Evolutionary conservation across 2,329 filamentous ascomycete species (phyloP), one percentile per base, ranked within the genome.

Genomic region (Fusarium protoensiforme): DNA sequence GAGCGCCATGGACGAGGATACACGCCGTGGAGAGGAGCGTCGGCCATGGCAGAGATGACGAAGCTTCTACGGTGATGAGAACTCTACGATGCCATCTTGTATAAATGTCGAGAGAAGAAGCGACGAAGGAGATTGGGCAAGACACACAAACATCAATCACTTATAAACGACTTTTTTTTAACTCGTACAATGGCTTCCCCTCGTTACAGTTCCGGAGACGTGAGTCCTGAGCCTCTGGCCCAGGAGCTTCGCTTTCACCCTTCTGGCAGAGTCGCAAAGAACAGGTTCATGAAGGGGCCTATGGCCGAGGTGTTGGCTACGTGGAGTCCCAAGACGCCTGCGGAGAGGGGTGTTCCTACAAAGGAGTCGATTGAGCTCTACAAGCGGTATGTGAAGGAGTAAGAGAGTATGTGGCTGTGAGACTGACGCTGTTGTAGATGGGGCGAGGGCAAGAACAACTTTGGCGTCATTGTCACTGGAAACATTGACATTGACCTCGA

Each of bases 401-500:
- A 5, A 1, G 2, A 1, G 2, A n/a, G 1, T 57, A 7, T 20
- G 4, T 14, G 1, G 2, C 1, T 5, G 2, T 2, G 11, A 46
- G 13, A 61, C 68, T 75, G 29, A 75, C 9, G 2, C 3, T 18
- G 5, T 0, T 38, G 3, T 24, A 76, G 74, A 48, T 76, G 70
- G 70, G 72, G 74, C 0, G 46, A 75, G 89, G 91, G 91, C 7
- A 86, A 90, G 74, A 88, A 87, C 22, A 85, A 81, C 27, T 85
- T 85, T 64, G 90, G 90, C 4, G 73, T 89, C 46, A 87, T 92
- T 57, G 79, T 92, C 1, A 90, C 89, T 1, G 91, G 91, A 48
- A 93, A 93, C 80, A 83, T 92, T 66, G 90, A 91, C 85, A 86
- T 92, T 60, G 89, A 91, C 53, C 89, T 87, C 71, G 87, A 90